Base-by-base conservation (phyloP, 2,329 filamentous ascomycete genomes). In the Colletotrichum spaethianum region DNA sequence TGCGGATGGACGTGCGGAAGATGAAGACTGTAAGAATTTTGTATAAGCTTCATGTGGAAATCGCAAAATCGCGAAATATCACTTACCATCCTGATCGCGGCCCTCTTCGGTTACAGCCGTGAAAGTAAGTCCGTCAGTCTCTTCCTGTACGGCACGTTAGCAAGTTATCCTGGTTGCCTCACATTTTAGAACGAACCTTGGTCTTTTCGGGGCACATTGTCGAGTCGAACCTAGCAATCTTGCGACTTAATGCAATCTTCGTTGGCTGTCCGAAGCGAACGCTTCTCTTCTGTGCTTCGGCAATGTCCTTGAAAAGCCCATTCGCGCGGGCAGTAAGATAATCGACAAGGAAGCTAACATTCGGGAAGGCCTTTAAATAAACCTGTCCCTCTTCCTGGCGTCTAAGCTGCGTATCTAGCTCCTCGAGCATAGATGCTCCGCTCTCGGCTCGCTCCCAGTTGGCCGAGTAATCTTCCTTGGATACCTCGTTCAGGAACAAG, bases 261-360 rank as follows among this genome's bases (percentile, higher is more conserved):
- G 86, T 83, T 4, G 87, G 82, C 40, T 86, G 86, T 4, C 92
- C 92, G 75, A 94, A 92, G 6, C 91, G 84, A 14, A 95, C 92
- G 67, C 90, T 92, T 66, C 91, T 85, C 76, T 90, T 87, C 81
- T 94, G 89, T 8, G 92, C 89, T 80, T 92, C 89, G 73, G 94
- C 91, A 78, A 95, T 91, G 70, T 91, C 86, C 65, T 88, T 81
- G 76, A 94, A 93, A 2, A 94, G 86, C 9, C 81, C 81, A n/a
- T 86, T 86, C 12, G 91, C 89, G 76, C 91, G 90, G 3, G 80
- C 80, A 0, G 86, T 84, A 20, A 94, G 82, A 67, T 90, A 88
- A 14, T 85, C 84, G 16, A 90, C 89, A 53, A 95, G 80, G 63
- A 93, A 90, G 60, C 89, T 88, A n/a, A 94, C 82, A 68, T 89